Percentiles rank a stretch among this genome's conserved stretches.
Conservation (phyloP, 75 land plant species). For the Ceratopteris richardii region DNA sequence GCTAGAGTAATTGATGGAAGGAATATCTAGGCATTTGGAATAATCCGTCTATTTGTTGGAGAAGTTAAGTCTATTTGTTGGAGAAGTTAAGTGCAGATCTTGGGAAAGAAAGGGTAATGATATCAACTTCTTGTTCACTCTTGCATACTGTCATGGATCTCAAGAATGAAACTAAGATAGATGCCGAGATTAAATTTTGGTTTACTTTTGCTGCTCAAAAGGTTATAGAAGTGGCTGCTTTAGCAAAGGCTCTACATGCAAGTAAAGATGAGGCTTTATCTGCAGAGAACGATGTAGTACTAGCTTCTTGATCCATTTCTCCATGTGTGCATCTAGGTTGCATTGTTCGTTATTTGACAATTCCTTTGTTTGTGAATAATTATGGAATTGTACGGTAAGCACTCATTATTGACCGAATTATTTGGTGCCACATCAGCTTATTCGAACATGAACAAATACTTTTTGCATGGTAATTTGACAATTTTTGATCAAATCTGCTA, state of each 20-base stretch:
- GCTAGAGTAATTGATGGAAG: slow-evolving; percentile 89
- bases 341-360: too few species aligned
- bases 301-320: slow-evolving; percentile 31
- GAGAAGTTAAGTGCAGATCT: slow-evolving; percentile 40
- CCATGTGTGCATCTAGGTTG: too few species aligned
- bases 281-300: slow-evolving; percentile 26
- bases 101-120: slow-evolving; percentile 72
- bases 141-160: slow-evolving; percentile 68
- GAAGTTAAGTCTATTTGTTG: slow-evolving; percentile 39
- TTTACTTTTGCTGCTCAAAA: slow-evolving; percentile 61
- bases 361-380: too few species aligned
- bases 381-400: too few species aligned
- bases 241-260: slow-evolving; percentile 66
- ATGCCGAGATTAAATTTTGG: slow-evolving; percentile 70
- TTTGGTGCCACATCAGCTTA: too few species aligned
- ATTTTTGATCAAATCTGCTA: too few species aligned
- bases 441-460: too few species aligned
- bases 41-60: slow-evolving; percentile 43
- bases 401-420: too few species aligned
- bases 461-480: too few species aligned
- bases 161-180: slow-evolving; percentile 62
- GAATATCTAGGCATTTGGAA: slow-evolving; percentile 70
- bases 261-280: slow-evolving; percentile 58
- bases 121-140: slow-evolving; percentile 76
- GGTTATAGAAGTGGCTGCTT: slow-evolving; percentile 44